Evolutionary conservation across 2,329 filamentous ascomycete species (phyloP).

Genomic region (Penicillium sp.): DNA sequence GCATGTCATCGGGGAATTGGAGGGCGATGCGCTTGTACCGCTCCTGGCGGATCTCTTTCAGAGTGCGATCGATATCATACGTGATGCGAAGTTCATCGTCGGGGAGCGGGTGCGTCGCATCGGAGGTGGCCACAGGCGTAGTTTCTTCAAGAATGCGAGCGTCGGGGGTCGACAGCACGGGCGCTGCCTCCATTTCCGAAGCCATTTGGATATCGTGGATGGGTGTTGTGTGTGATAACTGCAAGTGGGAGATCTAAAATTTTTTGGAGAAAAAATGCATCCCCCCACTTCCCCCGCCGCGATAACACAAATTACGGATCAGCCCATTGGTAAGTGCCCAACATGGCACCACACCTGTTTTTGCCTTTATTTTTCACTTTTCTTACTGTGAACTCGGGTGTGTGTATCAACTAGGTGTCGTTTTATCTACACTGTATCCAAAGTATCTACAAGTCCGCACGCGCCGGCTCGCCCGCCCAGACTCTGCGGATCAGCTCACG

Average conservation of each 20-base stretch:
- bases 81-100: conserved; percentile 71
- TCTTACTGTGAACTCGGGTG: background rate
- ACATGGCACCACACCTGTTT: conserved; percentile 5
- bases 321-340: conserved; percentile 22
- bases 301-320: conserved; percentile 19
- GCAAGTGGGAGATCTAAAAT: conserved; percentile 15
- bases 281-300: conserved; percentile 36
- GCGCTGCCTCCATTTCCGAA: conserved; percentile 45
- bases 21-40: conserved; percentile 76
- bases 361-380: background rate
- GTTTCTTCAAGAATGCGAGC: conserved; percentile 59
- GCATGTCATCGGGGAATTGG: conserved; percentile 95
- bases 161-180: conserved; percentile 63
- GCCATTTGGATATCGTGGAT: conserved; percentile 22
- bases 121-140: conserved; percentile 40
- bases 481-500: conserved; percentile 58
- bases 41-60: conserved; percentile 68
- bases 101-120: conserved; percentile 39
- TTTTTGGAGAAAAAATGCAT: conserved; percentile 19
- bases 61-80: conserved; percentile 83
- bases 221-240: conserved; percentile 8
- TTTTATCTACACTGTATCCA: background rate
- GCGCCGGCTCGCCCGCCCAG: conserved; percentile 60
- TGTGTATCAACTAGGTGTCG: background rate
- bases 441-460: conserved; percentile 48